phyloP scores from a whole-genome alignment of 108 stramenopile genomes.

The Pseudonitzschia delicatissima region DNA sequence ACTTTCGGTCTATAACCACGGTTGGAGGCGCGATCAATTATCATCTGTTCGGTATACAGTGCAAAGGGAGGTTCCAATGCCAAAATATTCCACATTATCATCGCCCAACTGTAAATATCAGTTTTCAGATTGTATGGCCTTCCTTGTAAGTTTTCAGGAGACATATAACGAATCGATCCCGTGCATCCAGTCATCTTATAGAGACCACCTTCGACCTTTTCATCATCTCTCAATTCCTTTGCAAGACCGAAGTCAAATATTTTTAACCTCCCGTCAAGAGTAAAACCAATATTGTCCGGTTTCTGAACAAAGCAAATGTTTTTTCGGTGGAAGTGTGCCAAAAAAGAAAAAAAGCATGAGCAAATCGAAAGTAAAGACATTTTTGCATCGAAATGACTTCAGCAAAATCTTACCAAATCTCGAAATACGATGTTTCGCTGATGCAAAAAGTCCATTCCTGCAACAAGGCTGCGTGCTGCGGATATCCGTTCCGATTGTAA shows the following conservation, averaged over 20 bases:
- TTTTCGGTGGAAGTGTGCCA: constrained; percentile 18
- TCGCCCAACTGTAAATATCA: constrained; percentile 71
- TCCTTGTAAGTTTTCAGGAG: constrained; percentile 68
- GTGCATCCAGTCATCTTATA: constrained; percentile 69
- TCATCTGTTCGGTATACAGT: constrained; percentile 39
- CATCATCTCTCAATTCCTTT: constrained; percentile 50
- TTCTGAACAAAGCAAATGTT: constrained; percentile 34
- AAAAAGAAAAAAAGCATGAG: constrained; percentile 12
- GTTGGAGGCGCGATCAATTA: constrained; percentile 51
- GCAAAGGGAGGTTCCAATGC: constrained; percentile 73
- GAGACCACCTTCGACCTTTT: constrained; percentile 28
- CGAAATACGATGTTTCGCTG: constrained; percentile 38
- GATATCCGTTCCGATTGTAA: constrained; percentile 33
- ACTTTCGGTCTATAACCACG: constrained; percentile 52
- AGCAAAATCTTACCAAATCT: constrained; percentile 38
- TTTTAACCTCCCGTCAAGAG: constrained; percentile 31
- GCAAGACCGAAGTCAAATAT: constrained; percentile 73
- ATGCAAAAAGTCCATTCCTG: constrained; percentile 45
- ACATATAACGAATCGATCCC: constrained; percentile 61
- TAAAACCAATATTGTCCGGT: constrained; percentile 55
- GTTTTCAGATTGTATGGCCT: constrained; percentile 61
- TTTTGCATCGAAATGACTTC: not conserved
- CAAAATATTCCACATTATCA: constrained; percentile 69
- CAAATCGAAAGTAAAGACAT: constrained; percentile 24
- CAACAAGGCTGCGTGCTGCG: constrained; percentile 45